Conservation (phyloP, 2,329 filamentous ascomycete genomes). For the Aspergillus pseudoviridinutans region DNA sequence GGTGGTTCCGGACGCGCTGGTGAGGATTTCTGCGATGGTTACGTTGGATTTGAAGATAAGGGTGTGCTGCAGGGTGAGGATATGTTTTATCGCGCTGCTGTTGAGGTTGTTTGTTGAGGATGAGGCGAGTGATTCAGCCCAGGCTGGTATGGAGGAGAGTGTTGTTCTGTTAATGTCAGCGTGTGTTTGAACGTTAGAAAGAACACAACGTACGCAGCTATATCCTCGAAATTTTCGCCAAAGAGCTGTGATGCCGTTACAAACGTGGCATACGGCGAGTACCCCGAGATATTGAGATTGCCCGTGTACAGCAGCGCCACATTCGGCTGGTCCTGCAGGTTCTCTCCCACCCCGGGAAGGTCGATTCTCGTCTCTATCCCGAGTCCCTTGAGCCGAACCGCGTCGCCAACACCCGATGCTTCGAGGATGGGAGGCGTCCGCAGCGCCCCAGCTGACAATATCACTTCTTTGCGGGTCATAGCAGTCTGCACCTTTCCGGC, state of each 20-base stretch:
- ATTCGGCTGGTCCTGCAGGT: slow-evolving; percentile 44
- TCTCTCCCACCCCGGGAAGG: slow-evolving; percentile 45
- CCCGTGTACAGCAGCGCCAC: background rate
- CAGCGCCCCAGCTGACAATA: slow-evolving; percentile 56
- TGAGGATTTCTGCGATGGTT: slow-evolving; percentile 19
- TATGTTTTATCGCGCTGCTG: background rate
- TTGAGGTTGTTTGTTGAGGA: background rate
- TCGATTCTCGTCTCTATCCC: slow-evolving; percentile 42
- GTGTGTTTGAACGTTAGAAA: background rate
- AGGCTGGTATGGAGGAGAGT: background rate
- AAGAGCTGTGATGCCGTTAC: background rate
- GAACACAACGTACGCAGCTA: background rate
- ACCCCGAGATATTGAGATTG: background rate
- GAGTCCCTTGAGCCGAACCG: slow-evolving; percentile 36
- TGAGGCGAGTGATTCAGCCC: background rate
- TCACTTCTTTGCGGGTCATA: slow-evolving; percentile 46
- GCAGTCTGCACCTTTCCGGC: slow-evolving; percentile 11
- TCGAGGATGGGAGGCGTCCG: slow-evolving; percentile 58
- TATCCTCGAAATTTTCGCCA: background rate
- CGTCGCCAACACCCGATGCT: slow-evolving; percentile 56
- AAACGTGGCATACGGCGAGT: background rate
- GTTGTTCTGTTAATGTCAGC: background rate
- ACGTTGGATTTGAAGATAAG: slow-evolving; percentile 20
- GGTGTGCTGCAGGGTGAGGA: slow-evolving; percentile 16
- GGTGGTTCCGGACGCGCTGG: slow-evolving; percentile 8